Evolutionary conservation across 345 rosid genomes (phyloP).

Genomic region (Angophora floribunda): DNA sequence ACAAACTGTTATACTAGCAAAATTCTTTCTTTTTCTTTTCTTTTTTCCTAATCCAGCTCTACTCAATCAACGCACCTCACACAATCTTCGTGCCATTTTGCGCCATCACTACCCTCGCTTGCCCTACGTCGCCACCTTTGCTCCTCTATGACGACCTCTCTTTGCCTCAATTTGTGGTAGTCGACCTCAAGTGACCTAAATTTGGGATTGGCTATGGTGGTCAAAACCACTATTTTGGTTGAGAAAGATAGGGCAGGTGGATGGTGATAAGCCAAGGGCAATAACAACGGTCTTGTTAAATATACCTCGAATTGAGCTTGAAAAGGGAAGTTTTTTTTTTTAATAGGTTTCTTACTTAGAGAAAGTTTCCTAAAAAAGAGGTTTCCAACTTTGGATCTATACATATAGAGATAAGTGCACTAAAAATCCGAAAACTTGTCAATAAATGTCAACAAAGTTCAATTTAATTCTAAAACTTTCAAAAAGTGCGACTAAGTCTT

Average conservation of each 20-base stretch:
- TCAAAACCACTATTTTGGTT: accelerated
- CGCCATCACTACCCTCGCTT: neutral
- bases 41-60: neutral
- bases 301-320: no score
- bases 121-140: neutral
- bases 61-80: neutral
- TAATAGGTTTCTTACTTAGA: no score
- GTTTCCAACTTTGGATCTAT: no score
- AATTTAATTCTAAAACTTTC: no score
- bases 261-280: neutral
- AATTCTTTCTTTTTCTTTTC: neutral
- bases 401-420: no score
- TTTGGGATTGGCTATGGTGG: neutral
- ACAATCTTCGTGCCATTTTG: neutral
- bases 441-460: no score
- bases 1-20: no score
- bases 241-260: neutral
- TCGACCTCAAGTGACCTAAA: neutral
- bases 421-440: no score
- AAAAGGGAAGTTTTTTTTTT: no score
- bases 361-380: no score
- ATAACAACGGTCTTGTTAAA: neutral
- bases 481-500: no score
- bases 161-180: neutral
- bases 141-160: neutral